These are phyloP conservation scores for Citrus maxima DNA, from an alignment of 345 rosid genomes.

Conservation along the genomic window DNA sequence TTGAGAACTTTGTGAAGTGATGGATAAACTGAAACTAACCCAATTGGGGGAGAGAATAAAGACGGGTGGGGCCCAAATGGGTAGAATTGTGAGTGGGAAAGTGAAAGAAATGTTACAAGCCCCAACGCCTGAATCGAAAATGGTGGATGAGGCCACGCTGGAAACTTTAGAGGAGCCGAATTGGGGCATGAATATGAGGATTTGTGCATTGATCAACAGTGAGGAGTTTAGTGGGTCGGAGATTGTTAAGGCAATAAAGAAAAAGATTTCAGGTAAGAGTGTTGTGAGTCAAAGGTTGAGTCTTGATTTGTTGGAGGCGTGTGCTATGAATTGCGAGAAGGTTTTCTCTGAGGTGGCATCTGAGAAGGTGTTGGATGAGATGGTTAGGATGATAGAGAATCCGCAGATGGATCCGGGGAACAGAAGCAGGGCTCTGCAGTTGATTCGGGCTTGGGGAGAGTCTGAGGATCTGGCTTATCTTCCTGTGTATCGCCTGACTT, in stretches of 20 bases:
- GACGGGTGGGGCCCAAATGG: slow-evolving; percentile 82
- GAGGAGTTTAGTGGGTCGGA: slow-evolving; percentile 63
- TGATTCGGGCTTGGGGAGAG: slow-evolving; percentile 82
- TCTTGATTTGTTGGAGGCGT: slow-evolving; percentile 76
- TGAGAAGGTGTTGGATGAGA: slow-evolving; percentile 80
- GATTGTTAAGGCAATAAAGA: slow-evolving; percentile 66
- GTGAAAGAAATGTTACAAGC: slow-evolving; percentile 79
- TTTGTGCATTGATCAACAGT: slow-evolving; percentile 73
- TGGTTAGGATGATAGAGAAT: slow-evolving; percentile 71
- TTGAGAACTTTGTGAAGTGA: slow-evolving; percentile 15
- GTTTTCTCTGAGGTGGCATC: slow-evolving; percentile 76
- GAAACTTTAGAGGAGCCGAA: slow-evolving; percentile 73
- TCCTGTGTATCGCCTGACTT: slow-evolving; percentile 78
- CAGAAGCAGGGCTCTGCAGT: slow-evolving; percentile 53
- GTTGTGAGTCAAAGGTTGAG: slow-evolving; percentile 57
- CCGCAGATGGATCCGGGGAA: slow-evolving; percentile 48
- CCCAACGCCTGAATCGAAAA: slow-evolving; percentile 71
- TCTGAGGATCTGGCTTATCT: slow-evolving; percentile 72
- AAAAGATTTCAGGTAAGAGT: slow-evolving; percentile 58
- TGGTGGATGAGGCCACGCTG: slow-evolving; percentile 83
- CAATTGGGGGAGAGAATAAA: slow-evolving; percentile 74
- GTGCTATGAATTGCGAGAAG: slow-evolving; percentile 74
- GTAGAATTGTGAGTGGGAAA: slow-evolving; percentile 70
- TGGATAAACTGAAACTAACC: slow-evolving; percentile 69
- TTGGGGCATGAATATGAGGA: slow-evolving; percentile 92